Evolutionary conservation across 108 stramenopile species (phyloP).

Genomic region (Ochromonas danica): DNA sequence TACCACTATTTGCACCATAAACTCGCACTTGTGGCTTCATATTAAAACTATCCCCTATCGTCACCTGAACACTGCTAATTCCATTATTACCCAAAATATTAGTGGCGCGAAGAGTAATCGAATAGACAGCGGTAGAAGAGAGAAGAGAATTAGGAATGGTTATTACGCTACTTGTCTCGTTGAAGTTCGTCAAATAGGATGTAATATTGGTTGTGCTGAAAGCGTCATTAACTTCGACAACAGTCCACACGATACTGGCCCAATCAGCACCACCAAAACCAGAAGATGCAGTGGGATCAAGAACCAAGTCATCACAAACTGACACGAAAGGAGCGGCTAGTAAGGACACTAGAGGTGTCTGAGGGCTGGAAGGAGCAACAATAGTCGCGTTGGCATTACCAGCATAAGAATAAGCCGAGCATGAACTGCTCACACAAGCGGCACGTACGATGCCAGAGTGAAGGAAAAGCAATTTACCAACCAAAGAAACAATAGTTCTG

Average conservation of each 20-base stretch:
- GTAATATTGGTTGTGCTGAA: conserved; percentile 20
- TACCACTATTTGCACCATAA: neutral
- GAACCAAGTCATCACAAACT: neutral
- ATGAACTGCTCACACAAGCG: neutral
- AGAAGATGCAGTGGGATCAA: neutral
- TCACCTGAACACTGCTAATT: neutral
- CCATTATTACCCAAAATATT: neutral
- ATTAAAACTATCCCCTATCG: no score
- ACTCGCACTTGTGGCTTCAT: conserved; percentile 13
- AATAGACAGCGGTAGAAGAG: neutral
- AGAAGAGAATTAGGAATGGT: conserved; percentile 10
- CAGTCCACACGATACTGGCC: neutral
- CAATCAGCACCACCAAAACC: neutral
- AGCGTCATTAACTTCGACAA: conserved; percentile 23
- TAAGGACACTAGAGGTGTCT: neutral
- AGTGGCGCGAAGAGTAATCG: neutral
- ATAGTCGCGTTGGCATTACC: neutral
- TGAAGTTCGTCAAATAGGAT: conserved; percentile 26
- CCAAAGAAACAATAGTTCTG: no score
- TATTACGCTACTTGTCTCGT: conserved; percentile 16
- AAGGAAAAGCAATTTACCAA: neutral
- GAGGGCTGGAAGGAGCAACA: neutral
- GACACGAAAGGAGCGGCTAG: neutral
- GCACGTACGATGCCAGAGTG: neutral
- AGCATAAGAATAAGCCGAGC: neutral